phyloP scores from a whole-genome alignment of 2,329 filamentous ascomycete species.

The Colletotrichum nymphaeae region DNA sequence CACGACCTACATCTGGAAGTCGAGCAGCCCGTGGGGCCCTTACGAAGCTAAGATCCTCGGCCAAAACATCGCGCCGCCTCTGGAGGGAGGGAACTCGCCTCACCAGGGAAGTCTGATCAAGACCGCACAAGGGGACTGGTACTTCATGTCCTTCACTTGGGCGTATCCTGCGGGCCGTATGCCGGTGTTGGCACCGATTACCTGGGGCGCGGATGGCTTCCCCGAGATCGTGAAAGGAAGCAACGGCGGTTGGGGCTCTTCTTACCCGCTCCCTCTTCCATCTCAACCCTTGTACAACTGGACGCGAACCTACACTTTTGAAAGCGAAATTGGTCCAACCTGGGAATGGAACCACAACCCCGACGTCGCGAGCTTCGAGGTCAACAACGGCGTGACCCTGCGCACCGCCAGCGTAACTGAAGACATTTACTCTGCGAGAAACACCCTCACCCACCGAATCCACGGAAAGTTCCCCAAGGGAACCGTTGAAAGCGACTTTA shows the following conservation, averaged over 20 bases:
- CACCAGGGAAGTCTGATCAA: slow-evolving; percentile 69
- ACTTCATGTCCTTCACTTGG: slow-evolving; percentile 68
- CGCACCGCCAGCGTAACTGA: slow-evolving; percentile 62
- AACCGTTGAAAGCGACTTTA: slow-evolving; percentile 62
- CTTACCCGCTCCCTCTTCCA: slow-evolving; percentile 52
- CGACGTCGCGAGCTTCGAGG: slow-evolving; percentile 56
- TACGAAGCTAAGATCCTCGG: slow-evolving; percentile 60
- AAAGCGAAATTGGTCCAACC: slow-evolving; percentile 49
- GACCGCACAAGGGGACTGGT: slow-evolving; percentile 64
- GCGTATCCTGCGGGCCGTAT: slow-evolving; percentile 67
- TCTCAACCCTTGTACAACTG: slow-evolving; percentile 38
- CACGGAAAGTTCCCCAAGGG: slow-evolving; percentile 56
- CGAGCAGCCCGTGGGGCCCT: slow-evolving; percentile 62
- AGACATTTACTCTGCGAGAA: slow-evolving; percentile 60
- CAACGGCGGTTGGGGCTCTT: slow-evolving; percentile 59
- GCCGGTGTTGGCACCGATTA: slow-evolving; percentile 66
- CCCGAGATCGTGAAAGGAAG: slow-evolving; percentile 54
- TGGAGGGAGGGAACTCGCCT: slow-evolving; percentile 56
- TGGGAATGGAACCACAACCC: slow-evolving; percentile 76
- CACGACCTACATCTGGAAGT: slow-evolving; percentile 61
- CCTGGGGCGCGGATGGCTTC: slow-evolving; percentile 63
- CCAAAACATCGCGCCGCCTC: slow-evolving; percentile 53
- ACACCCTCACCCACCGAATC: slow-evolving; percentile 61
- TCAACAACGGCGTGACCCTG: slow-evolving; percentile 58
- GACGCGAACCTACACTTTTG: slow-evolving; percentile 58